phyloP scores from a whole-genome alignment of 2,329 filamentous ascomycete species.

The Fusarium setosum region DNA sequence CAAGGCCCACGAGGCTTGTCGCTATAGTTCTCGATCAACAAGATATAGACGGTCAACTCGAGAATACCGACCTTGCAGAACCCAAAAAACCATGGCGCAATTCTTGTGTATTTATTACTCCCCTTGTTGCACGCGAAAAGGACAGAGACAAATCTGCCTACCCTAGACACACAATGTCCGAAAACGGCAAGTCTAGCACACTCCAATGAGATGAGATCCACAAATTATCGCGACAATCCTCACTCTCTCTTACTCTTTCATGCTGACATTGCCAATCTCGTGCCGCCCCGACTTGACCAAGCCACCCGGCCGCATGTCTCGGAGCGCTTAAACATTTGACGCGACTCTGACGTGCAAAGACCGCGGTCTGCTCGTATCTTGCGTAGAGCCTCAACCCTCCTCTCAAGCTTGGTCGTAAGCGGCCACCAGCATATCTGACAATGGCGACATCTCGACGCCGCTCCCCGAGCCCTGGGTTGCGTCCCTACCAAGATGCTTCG shows the following conservation, averaged over 20 bases:
- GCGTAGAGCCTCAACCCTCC: not conserved
- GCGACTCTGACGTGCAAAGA: not conserved
- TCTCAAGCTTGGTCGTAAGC: not conserved
- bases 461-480: constrained; percentile 12
- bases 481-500: constrained; percentile 15
- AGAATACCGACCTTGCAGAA: no score
- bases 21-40: no score
- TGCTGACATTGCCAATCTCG: not conserved
- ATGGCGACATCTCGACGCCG: constrained; percentile 22
- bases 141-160: not conserved
- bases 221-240: constrained; percentile 18
- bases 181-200: constrained; percentile 25
- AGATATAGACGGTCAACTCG: no score
- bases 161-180: constrained; percentile 16
- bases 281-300: not conserved
- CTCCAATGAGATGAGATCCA: constrained; percentile 17
- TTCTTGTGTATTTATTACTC: not conserved
- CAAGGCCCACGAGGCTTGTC: no score
- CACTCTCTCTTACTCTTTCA: not conserved
- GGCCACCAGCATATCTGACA: not conserved
- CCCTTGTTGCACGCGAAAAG: not conserved
- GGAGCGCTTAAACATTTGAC: not conserved
- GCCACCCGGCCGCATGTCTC: no score
- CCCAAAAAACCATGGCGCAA: not conserved
- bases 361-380: not conserved